Evolutionary conservation across 1,139 yeast species (phyloP).

Genomic region (Petasospora fabianii): DNA sequence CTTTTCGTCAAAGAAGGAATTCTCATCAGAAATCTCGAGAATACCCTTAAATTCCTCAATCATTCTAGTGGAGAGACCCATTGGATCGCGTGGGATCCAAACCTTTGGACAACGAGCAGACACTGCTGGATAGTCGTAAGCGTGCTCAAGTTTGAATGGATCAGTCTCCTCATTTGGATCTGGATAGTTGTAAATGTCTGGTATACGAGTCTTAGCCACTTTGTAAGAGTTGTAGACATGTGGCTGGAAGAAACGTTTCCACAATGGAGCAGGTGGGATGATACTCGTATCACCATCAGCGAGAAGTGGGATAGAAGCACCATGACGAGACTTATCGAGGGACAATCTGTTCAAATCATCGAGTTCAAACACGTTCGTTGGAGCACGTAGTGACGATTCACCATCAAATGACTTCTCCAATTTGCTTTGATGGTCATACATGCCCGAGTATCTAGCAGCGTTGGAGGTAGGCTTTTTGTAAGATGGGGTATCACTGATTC

Average conservation of each 20-base stretch:
- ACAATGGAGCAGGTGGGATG: conserved; percentile 34
- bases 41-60: conserved; percentile 46
- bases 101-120: conserved; percentile 62
- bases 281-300: conserved; percentile 45
- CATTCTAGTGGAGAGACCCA: conserved; percentile 68
- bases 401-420: conserved; percentile 9
- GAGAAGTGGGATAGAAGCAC: conserved; percentile 35
- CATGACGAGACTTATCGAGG: conserved; percentile 18
- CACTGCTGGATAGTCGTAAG: conserved; percentile 75
- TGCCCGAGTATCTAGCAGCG: conserved; percentile 6
- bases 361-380: conserved; percentile 15
- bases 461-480: conserved; percentile 20
- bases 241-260: conserved; percentile 57
- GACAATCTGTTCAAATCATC: conserved; percentile 24
- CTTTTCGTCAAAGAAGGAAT: conserved; percentile 58
- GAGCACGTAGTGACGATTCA: conserved; percentile 6
- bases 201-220: conserved; percentile 51
- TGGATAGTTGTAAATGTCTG: conserved; percentile 44
- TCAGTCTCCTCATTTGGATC: conserved; percentile 34
- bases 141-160: conserved; percentile 40
- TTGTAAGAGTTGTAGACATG: conserved; percentile 59
- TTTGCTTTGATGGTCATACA: conserved; percentile 4
- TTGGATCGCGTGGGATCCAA: conserved; percentile 87
- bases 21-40: conserved; percentile 59
- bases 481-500: conserved; percentile 61